These are phyloP conservation scores for Syzygium aromaticum DNA, from an alignment of 345 rosid genomes.

Conservation along the genomic window DNA sequence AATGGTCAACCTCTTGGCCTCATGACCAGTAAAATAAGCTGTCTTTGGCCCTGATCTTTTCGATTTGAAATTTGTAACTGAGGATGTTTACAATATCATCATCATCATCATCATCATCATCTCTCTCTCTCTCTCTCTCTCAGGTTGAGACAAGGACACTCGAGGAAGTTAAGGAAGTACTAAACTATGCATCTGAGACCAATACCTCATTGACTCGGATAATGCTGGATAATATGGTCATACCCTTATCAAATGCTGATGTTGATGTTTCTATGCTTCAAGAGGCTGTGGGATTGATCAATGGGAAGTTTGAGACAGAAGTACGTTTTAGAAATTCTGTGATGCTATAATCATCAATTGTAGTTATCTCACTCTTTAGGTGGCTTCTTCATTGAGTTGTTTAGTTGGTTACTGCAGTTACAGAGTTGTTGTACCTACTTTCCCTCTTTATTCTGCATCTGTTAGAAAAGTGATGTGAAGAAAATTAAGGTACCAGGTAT, in stretches of 20 bases:
- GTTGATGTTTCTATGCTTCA: conserved; percentile 81
- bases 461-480: background rate
- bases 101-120: background rate
- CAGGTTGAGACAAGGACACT: conserved; percentile 91
- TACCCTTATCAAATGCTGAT: conserved; percentile 77
- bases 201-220: conserved; percentile 64
- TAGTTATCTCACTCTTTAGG: background rate
- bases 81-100: background rate
- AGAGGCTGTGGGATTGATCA: conserved; percentile 61
- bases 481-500: background rate
- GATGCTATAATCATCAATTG: background rate
- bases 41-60: background rate
- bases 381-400: background rate
- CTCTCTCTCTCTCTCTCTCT: background rate
- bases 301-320: conserved; percentile 82
- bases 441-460: background rate
- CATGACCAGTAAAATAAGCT: background rate
- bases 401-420: background rate
- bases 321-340: conserved; percentile 14
- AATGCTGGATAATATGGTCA: conserved; percentile 96
- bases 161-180: conserved; percentile 71
- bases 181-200: conserved; percentile 45
- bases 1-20: background rate
- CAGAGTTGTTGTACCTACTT: background rate
- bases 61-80: background rate